A percentile compares a stretch with the other conserved stretches of the same genome.
These are phyloP conservation scores for Jackrogersella multiformis DNA, from an alignment of 495 filamentous ascomycete species.

Conservation along the genomic window DNA sequence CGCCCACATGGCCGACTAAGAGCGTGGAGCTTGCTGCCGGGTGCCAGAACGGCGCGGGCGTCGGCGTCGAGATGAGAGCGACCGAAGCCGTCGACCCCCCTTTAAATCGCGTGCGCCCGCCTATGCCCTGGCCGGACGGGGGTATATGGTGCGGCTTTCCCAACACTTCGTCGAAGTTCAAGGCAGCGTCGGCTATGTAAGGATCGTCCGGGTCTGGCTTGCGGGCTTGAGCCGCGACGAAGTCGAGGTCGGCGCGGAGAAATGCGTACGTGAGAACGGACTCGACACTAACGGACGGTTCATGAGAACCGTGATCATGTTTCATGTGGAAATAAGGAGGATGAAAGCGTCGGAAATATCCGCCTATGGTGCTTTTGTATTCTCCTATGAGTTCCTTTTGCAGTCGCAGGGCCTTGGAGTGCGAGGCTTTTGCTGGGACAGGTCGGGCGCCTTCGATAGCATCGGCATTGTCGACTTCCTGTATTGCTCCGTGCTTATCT, in stretches of 20 bases:
- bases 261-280: slow-evolving; percentile 88
- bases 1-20: slow-evolving; percentile 89
- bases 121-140: slow-evolving; percentile 66
- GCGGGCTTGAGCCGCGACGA: slow-evolving; percentile 82
- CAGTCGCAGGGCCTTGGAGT: slow-evolving; percentile 63
- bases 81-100: slow-evolving; percentile 91
- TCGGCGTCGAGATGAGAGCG: slow-evolving; percentile 90
- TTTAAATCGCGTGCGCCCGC: slow-evolving; percentile 79
- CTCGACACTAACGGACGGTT: slow-evolving; percentile 60
- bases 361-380: slow-evolving; percentile 87
- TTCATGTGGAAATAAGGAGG: slow-evolving; percentile 68
- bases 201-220: slow-evolving; percentile 74
- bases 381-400: slow-evolving; percentile 74
- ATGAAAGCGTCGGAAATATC: slow-evolving; percentile 91
- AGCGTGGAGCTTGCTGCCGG: slow-evolving; percentile 83
- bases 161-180: slow-evolving; percentile 83
- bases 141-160: slow-evolving; percentile 68
- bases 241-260: slow-evolving; percentile 89
- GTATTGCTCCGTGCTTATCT: slow-evolving; percentile 43
- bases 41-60: slow-evolving; percentile 93
- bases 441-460: slow-evolving; percentile 48
- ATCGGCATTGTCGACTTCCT: slow-evolving; percentile 36
- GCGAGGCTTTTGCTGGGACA: slow-evolving; percentile 46
- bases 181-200: slow-evolving; percentile 71
- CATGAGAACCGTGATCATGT: slow-evolving; percentile 29